Base-by-base conservation (phyloP, 768 basidiomycete species). In the Kwoniella bestiolae region DNA sequence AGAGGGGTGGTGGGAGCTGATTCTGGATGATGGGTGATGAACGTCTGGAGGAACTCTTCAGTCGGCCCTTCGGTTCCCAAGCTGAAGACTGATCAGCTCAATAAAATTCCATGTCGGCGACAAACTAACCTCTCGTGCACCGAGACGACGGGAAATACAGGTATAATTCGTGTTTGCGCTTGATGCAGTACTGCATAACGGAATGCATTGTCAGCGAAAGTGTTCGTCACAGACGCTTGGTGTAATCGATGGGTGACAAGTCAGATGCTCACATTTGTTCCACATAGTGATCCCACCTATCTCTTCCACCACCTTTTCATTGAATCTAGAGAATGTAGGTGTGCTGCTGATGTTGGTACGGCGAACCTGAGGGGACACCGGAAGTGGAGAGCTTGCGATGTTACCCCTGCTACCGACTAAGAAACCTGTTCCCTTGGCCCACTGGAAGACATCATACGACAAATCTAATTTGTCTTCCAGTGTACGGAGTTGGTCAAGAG, bases 41-140 rank as follows among this genome's bases (percentile, higher is more conserved):
- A 60, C 29, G 23, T 60, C 26, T 60, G 21, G 21, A 49, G 18
- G 31, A 60, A 60, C 34, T 60, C 59, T 32, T 49, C 25, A 14
- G 59, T 60, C 11, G 59, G 59, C 8, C 49, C 59, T 21, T 49
- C 47, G 9, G 45, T n/a, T 3, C 59, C 59, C 18, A 60, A 21
- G 34, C 59, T 59, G 35, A 41, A 16, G 18, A 14, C 28, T 11
- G 18, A 41, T 41, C 38, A 56, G 34, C 34, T 11, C 29, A 56
- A 16, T 4, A 23, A 34, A 11, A n/a, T n/a, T n/a, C n/a, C n/a
- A n/a, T n/a, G n/a, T 16, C 55, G 28, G 12, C 26, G 31, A 28
- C 5, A 14, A 41, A 59, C 57, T 18, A 16, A 59, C 57, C 57
- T 60, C 34, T 60, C 59, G 32, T 60, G 59, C 11, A 60, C 59